Evolutionary conservation across 441 rosid species (phyloP).

Genomic region (Erysimum pusillum): DNA sequence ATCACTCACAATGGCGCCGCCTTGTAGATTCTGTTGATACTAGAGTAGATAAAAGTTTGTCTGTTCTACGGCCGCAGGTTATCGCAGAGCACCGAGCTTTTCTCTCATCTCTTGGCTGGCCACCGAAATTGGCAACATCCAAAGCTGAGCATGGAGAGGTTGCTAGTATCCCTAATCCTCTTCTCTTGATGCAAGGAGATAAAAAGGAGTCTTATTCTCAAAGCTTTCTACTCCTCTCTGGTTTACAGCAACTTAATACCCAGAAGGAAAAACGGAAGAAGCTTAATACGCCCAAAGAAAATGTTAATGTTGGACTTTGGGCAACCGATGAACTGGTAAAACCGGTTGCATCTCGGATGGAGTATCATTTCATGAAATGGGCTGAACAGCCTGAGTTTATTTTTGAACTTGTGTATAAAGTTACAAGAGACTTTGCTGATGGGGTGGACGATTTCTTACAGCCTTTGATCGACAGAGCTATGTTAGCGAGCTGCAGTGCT

Average conservation of each 20-base stretch:
- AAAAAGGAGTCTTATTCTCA: conserved; percentile 63
- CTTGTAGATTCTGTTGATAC: conserved; percentile 72
- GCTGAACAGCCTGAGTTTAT: conserved; percentile 75
- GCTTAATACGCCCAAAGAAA: conserved; percentile 38
- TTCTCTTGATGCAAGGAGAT: conserved; percentile 66
- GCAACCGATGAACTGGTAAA: conserved; percentile 76
- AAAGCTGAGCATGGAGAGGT: conserved; percentile 52
- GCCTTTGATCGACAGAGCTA: conserved; percentile 83
- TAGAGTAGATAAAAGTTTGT: conserved; percentile 73
- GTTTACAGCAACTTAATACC: conserved; percentile 71
- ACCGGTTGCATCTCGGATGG: conserved; percentile 79
- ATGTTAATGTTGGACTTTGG: conserved; percentile 59
- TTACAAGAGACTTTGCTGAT: conserved; percentile 67
- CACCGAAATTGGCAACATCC: conserved; percentile 66
- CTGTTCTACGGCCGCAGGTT: conserved; percentile 65
- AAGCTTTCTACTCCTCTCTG: conserved; percentile 76
- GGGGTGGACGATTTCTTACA: conserved; percentile 82
- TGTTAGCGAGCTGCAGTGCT: conserved; percentile 71
- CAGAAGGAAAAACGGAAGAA: conserved; percentile 64
- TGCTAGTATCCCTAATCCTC: conserved; percentile 66
- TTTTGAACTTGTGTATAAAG: conserved; percentile 69
- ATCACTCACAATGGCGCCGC: conserved; percentile 63
- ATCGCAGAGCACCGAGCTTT: conserved; percentile 79
- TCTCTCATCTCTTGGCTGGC: conserved; percentile 89
- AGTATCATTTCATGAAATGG: conserved; percentile 85